Base-by-base conservation (phyloP, 2,329 filamentous ascomycete genomes). In the Cladophialophora bantiana region DNA sequence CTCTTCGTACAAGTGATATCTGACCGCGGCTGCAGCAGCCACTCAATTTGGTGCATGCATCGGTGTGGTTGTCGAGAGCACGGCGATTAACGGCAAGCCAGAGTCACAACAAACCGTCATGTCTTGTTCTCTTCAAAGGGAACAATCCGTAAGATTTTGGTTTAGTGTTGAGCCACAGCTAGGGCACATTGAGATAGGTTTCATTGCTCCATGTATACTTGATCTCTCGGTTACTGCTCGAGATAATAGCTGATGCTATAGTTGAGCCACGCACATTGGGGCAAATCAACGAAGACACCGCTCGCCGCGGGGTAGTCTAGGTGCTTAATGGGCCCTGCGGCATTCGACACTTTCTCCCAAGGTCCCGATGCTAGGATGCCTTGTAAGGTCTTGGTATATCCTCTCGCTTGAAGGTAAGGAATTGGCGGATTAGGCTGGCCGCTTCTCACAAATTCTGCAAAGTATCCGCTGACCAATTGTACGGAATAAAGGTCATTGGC, bases 391-490 rank as follows among this genome's bases (percentile, higher is more conserved):
- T 77, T 80, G 4, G 73, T 73, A 67, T 86, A 85, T 0, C 82
- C 82, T 53, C 85, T 79, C 0, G 80, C 81, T 50, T 72, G 66
- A 34, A 87, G 72, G 65, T 82, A 86, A 6, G 72, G 76, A 5
- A 68, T 32, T 13, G 82, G 78, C 0, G 83, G 81, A 70, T 87
- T 87, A 1, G 85, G 85, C 60, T 86, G 76, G 7, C 81, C 81
- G 0, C 75, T 80, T 67, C 82, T 78, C 1, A 83, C 81, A 70
- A 88, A 88, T 1, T 80, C 75, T 1, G 80, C 80, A 71, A 86
- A 87, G 67, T 85, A 84, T 0, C 77, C 79, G 0, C 77, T 78
- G 4, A 79, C 78, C 15, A 85, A 71, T 68, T 85, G 83, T 10
- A 78, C 75, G 0, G 78, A 79, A 63, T 79, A 80, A 9, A 83